Evolutionary conservation across 441 rosid species (phyloP), one percentile per base, ranked within the genome.

Genomic region (Metrosideros polymorpha): DNA sequence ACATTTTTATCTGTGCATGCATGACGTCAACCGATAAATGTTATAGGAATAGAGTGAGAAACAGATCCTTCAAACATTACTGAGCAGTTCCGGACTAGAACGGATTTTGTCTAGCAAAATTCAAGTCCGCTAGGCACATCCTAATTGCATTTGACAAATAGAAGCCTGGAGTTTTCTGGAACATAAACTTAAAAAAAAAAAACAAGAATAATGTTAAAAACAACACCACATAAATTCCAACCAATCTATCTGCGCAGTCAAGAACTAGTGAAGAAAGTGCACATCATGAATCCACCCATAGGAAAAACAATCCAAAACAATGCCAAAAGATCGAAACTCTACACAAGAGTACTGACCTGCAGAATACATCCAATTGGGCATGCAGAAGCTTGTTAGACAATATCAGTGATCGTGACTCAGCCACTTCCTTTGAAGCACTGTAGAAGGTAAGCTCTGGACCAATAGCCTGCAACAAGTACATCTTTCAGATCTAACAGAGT

Each of bases 381-480:
- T 98, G 99, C 94, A 98, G 91, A 89, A 98, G 96, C 86, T 94
- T 98, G 92, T 94, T 98, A 51, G 98, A 93, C 85, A 96, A 93
- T 75, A 90, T 85, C n/a, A 97, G 90, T 15, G 88, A 87, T 50
- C 12, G 49, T 14, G 96, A 92, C 88, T 94, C 91, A 49, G 92
- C 95, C 35, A 93, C 93, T 83, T 94, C 95, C 92, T 93, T 96
- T 54, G 96, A 96, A 88, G 95, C 89, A 89, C 89, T 96, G 90
- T 96, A 96, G 86, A 98, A 98, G 82, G 99, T 98, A 82, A 98
- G 96, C 92, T 98, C 99, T 56, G 99, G 99, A 53, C 98, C 96
- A 86, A 98, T 92, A 85, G 98, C 99, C 99, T 98, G 92, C 90
- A 92, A 83, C 17, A 87, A 84, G 32, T 27, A 55, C 49, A 25